Evolutionary conservation across 169 alveolate species (phyloP).

Genomic region (Amoebophrya sp.): DNA sequence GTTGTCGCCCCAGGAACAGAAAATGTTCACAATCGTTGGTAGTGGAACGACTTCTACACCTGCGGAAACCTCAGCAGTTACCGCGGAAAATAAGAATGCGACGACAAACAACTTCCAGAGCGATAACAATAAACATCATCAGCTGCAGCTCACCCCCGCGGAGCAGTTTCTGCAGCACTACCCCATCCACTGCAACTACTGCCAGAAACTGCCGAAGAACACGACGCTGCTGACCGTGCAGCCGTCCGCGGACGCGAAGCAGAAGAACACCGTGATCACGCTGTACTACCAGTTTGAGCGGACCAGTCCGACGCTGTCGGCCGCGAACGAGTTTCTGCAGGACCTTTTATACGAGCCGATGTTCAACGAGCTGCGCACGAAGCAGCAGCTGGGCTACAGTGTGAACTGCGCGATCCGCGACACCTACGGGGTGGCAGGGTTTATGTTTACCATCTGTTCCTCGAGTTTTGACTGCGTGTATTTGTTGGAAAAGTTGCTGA

Average conservation of each 20-base stretch:
- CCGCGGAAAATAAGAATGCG: too few species aligned
- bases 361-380: slow-evolving; percentile 42
- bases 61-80: too few species aligned
- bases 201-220: not conserved
- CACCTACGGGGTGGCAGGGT: not conserved
- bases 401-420: slow-evolving; percentile 37
- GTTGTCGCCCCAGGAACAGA: too few species aligned
- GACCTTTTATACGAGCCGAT: slow-evolving; percentile 41
- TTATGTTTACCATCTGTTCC: not conserved
- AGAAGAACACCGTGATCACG: not conserved
- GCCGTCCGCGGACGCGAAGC: not conserved
- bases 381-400: slow-evolving; percentile 45
- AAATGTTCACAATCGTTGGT: too few species aligned
- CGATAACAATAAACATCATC: too few species aligned
- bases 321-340: slow-evolving; percentile 30
- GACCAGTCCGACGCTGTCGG: not conserved
- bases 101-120: too few species aligned
- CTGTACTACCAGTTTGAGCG: not conserved
- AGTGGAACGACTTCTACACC: too few species aligned
- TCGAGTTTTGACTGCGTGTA: not conserved
- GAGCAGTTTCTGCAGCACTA: too few species aligned
- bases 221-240: not conserved
- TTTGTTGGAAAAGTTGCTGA: not conserved
- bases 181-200: too few species aligned
- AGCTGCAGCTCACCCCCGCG: too few species aligned